Conservation (phyloP, 768 basidiomycete genomes). For the Mycena indigotica region DNA sequence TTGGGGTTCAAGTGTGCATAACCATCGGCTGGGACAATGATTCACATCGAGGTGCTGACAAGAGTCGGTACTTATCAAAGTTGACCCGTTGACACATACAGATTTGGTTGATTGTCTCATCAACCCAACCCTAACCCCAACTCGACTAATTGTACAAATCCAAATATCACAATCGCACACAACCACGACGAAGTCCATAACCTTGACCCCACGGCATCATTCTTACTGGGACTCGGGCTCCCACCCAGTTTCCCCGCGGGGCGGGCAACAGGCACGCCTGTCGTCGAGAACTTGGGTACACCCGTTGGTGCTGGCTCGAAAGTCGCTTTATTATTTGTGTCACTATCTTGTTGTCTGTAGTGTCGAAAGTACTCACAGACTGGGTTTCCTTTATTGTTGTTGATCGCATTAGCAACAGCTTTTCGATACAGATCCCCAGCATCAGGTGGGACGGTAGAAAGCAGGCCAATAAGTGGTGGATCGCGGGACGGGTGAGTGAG, state of each 20-base stretch:
- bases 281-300: constrained; percentile 24
- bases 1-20: background rate
- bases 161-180: too few species aligned
- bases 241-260: background rate
- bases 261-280: constrained; percentile 9
- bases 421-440: constrained; percentile 42
- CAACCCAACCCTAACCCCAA: too few species aligned
- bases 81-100: too few species aligned
- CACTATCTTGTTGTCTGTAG: too few species aligned
- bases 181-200: too few species aligned
- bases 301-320: constrained; percentile 45
- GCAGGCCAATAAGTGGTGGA: constrained; percentile 67
- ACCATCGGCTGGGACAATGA: background rate
- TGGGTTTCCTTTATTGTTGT: constrained; percentile 28
- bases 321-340: constrained; percentile 32
- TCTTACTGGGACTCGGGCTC: too few species aligned
- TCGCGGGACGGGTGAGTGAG: constrained; percentile 67
- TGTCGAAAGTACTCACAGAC: constrained; percentile 30
- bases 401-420: constrained; percentile 39
- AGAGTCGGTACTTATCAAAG: too few species aligned
- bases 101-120: too few species aligned
- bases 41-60: background rate
- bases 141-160: too few species aligned
- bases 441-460: constrained; percentile 67
- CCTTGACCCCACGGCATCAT: too few species aligned